Base-by-base conservation (phyloP, 106 monocot species). In the Dactylorhiza incarnata region DNA sequence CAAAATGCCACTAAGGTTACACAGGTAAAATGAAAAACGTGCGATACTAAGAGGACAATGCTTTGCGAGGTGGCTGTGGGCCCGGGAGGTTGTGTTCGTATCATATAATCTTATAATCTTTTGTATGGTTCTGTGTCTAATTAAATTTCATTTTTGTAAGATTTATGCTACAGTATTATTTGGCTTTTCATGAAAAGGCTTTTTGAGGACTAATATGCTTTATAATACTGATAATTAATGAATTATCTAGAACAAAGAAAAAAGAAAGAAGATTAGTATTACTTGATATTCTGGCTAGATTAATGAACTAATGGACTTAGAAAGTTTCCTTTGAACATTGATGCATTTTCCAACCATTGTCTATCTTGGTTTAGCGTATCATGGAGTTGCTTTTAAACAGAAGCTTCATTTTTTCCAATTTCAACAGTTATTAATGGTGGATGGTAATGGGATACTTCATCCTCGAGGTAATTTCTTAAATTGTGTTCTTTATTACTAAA, bases 371-470 rank as follows among this genome's bases (percentile, higher is more conserved):
- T 72, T 48, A 49, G 17, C 72, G 11, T 49, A 49, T 43, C 48
- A 72, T 72, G 48, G 48, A 14, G 20, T 72, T 45, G 45, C 23
- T 10, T 19, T 49, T 49, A 48, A 48, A 72, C 48, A 49, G 5
- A 45, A 67, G n/a, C 1, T 9, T 46, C 22, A 15, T 73, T 29
- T 50, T 73, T 79, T 20, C 68, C 2, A 50, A 45, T 45, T 53
- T 15, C 22, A 5, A n/a, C 85, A 95, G 95, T 74, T 95, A 66
- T 74, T 95, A 79, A 95, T 95, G 95, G 95, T 92, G 76, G 95
- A 95, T 84, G 95, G 95, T 75, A 95, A 95, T 83, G 95, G 95
- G 73, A 47, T 95, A 7, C 90, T 95, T 68, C 95, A 95, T 86
- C 95, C 95, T 72, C 81, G 88, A 88, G 95, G 95, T 82, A 73